Evolutionary conservation across 306 rosid genomes (phyloP).

Genomic region (Lotus japonicus): DNA sequence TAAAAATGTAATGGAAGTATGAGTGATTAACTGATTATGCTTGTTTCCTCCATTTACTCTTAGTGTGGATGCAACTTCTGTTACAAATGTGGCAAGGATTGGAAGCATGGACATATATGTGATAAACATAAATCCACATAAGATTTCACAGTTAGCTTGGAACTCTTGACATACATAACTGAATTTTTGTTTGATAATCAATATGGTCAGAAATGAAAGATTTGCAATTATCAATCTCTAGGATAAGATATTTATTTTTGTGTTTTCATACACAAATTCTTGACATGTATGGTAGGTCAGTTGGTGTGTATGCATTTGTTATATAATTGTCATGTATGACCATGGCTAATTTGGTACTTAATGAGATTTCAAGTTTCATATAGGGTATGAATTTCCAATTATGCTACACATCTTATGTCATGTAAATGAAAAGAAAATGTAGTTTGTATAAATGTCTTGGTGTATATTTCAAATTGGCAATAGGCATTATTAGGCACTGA

Average conservation of each 20-base stretch:
- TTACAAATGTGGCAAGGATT: not conserved
- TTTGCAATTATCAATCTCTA: no score
- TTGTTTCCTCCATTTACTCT: not conserved
- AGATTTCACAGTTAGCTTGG: no score
- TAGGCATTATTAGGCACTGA: no score
- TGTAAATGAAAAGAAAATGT: no score
- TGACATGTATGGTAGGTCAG: no score
- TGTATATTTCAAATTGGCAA: no score
- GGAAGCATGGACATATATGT: not conserved
- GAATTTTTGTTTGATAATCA: no score
- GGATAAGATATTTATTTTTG: not conserved
- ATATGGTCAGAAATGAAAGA: no score
- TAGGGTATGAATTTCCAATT: not conserved
- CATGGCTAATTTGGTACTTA: not conserved
- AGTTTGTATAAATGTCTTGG: no score
- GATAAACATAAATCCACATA: no score
- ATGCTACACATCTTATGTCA: no score
- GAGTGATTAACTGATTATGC: not conserved
- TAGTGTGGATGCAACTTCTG: conserved; percentile 23
- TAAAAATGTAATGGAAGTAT: not conserved
- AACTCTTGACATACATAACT: no score
- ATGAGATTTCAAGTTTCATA: not conserved
- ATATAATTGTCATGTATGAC: not conserved
- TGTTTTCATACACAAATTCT: not conserved
- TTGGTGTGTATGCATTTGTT: not conserved